These are phyloP conservation scores for Solanum tacnaense DNA, from an alignment of 257 asterid genomes.

Conservation along the genomic window DNA sequence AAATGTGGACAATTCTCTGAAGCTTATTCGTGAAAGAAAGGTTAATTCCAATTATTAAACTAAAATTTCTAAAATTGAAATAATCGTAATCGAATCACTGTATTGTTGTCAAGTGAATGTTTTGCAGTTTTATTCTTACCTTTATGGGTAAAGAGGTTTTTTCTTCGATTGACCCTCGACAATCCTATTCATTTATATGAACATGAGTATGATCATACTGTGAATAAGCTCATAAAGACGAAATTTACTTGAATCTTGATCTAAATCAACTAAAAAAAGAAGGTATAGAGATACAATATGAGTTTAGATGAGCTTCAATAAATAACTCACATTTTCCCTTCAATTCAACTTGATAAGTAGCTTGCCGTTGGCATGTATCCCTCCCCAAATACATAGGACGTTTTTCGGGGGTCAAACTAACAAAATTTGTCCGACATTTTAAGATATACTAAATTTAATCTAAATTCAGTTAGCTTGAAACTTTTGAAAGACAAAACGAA, in stretches of 20 bases:
- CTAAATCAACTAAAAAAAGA: not conserved
- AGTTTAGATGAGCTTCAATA: not conserved
- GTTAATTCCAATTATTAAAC: slow-evolving; percentile 2
- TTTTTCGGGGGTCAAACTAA: no score
- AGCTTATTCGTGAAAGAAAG: slow-evolving; percentile 35
- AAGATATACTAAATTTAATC: no score
- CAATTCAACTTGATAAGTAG: no score
- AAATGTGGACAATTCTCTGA: slow-evolving; percentile 30
- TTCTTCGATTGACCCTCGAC: not conserved
- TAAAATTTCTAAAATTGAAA: not conserved
- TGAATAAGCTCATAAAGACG: not conserved
- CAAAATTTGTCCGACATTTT: no score
- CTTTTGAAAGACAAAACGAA: no score
- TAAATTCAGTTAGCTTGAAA: no score
- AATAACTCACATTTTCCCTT: not conserved
- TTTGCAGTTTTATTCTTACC: not conserved
- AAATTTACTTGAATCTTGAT: not conserved
- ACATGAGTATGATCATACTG: not conserved
- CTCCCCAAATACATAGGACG: no score
- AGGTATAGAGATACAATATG: not conserved
- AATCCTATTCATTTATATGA: not conserved
- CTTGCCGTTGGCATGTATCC: no score
- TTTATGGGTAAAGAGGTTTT: not conserved
- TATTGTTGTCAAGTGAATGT: not conserved
- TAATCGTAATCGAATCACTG: not conserved